Conservation (phyloP, 495 filamentous ascomycete species). For the Bombardia bombarda region DNA sequence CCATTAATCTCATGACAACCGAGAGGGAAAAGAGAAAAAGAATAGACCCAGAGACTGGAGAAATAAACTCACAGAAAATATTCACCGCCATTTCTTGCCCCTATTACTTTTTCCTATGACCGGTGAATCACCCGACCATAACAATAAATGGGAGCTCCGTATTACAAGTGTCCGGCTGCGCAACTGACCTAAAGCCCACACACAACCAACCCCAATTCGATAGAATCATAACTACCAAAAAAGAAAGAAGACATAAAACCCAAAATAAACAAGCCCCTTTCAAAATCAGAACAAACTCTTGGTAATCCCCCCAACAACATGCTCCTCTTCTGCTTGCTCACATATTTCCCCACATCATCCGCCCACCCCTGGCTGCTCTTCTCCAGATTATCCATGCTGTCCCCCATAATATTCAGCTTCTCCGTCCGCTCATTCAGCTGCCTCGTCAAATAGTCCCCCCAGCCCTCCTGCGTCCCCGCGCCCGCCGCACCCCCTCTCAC, state of each 20-base stretch:
- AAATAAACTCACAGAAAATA: too few relatives aligned
- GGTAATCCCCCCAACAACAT: conserved; percentile 58
- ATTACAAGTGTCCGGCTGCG: neutral
- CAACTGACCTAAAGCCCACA: neutral
- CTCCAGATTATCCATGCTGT: conserved; percentile 73
- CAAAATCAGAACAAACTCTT: conserved; percentile 31
- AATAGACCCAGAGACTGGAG: too few relatives aligned
- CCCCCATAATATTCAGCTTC: conserved; percentile 70
- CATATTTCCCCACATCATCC: conserved; percentile 78
- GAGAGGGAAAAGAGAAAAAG: too few relatives aligned
- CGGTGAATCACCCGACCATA: too few relatives aligned
- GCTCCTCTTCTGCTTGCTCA: conserved; percentile 77
- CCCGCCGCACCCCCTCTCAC: conserved; percentile 53
- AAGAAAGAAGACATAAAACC: neutral
- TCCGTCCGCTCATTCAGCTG: conserved; percentile 87
- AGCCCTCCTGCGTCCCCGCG: conserved; percentile 36
- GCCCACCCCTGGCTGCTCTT: conserved; percentile 74
- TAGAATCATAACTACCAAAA: neutral
- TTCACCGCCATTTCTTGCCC: too few relatives aligned
- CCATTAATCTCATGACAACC: too few relatives aligned
- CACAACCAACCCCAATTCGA: neutral
- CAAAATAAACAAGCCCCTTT: neutral
- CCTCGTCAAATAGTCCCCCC: conserved; percentile 62
- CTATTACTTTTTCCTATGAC: too few relatives aligned
- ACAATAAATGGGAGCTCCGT: neutral